Conservation (phyloP, 306 rosid species). For the Lablab purpureus region DNA sequence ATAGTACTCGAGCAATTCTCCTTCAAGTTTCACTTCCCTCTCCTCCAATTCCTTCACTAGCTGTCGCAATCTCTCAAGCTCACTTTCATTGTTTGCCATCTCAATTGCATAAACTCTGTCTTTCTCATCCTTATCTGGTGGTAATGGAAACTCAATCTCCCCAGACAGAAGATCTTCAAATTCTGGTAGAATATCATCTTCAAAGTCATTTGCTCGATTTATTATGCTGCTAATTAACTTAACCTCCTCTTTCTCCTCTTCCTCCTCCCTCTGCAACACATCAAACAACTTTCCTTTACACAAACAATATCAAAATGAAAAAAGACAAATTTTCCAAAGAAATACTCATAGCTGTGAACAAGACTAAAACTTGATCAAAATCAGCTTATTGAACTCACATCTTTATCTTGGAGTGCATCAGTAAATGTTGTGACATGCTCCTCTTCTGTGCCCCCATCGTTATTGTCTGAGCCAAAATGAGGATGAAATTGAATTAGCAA, state of each 20-base stretch:
- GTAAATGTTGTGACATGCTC: slow-evolving; percentile 59
- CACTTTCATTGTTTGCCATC: slow-evolving; percentile 85
- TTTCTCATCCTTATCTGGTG: slow-evolving; percentile 54
- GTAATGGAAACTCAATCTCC: slow-evolving; percentile 82
- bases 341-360: slow-evolving; percentile 21
- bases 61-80: slow-evolving; percentile 65
- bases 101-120: slow-evolving; percentile 72
- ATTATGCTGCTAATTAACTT: slow-evolving; percentile 81
- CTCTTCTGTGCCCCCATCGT: slow-evolving; percentile 53
- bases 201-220: slow-evolving; percentile 64
- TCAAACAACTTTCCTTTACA: slow-evolving; percentile 40
- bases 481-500: slow-evolving; percentile 31
- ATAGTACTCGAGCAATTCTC: slow-evolving; percentile 86
- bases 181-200: slow-evolving; percentile 81
- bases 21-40: slow-evolving; percentile 93
- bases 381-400: slow-evolving; percentile 58
- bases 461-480: slow-evolving; percentile 59
- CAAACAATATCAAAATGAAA: neutral
- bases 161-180: slow-evolving; percentile 80
- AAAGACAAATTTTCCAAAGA: slow-evolving; percentile 1
- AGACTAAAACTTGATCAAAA: neutral
- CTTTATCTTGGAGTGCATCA: slow-evolving; percentile 53
- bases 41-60: slow-evolving; percentile 91
- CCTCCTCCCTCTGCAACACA: slow-evolving; percentile 69
- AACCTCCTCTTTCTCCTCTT: slow-evolving; percentile 81